Conservation (phyloP, 1,139 yeast species). For the Diutina mesorugosa region DNA sequence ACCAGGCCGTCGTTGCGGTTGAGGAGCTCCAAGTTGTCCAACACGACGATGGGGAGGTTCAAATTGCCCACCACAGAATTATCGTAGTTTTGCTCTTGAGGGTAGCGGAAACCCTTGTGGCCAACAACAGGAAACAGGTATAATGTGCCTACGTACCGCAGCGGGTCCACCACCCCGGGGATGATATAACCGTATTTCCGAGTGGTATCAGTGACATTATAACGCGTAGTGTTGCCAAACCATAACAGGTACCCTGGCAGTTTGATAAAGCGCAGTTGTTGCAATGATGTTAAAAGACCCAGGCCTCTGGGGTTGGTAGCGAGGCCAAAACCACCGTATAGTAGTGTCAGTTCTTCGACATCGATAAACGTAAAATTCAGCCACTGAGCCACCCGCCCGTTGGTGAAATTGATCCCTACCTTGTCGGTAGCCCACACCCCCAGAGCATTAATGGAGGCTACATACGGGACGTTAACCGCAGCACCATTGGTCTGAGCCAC, state of each 20-base stretch:
- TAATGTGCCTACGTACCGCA: slow-evolving; percentile 31
- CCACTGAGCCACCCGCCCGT: background rate
- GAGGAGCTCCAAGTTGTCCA: slow-evolving; percentile 39
- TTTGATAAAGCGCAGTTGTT: slow-evolving; percentile 18
- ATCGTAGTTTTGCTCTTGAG: slow-evolving; percentile 5
- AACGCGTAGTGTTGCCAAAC: slow-evolving; percentile 14
- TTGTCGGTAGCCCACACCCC: background rate
- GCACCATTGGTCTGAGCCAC: background rate
- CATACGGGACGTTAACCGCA: background rate
- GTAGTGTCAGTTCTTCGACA: slow-evolving; percentile 1
- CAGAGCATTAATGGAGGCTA: background rate
- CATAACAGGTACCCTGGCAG: slow-evolving; percentile 46
- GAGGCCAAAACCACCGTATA: slow-evolving; percentile 45
- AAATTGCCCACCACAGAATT: slow-evolving; percentile 6
- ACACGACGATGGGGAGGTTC: slow-evolving; percentile 41
- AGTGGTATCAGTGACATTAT: background rate
- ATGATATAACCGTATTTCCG: slow-evolving; percentile 26
- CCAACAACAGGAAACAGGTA: slow-evolving; percentile 38
- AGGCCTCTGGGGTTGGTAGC: slow-evolving; percentile 28
- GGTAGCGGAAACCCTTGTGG: slow-evolving; percentile 11
- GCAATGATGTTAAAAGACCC: slow-evolving; percentile 29
- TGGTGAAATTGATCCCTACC: background rate
- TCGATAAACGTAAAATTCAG: background rate
- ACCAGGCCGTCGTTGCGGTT: slow-evolving; percentile 23
- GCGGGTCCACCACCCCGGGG: slow-evolving; percentile 47